These are phyloP conservation scores for Zymoseptoria brevis DNA, from an alignment of 2,329 filamentous ascomycete species.

Conservation along the genomic window DNA sequence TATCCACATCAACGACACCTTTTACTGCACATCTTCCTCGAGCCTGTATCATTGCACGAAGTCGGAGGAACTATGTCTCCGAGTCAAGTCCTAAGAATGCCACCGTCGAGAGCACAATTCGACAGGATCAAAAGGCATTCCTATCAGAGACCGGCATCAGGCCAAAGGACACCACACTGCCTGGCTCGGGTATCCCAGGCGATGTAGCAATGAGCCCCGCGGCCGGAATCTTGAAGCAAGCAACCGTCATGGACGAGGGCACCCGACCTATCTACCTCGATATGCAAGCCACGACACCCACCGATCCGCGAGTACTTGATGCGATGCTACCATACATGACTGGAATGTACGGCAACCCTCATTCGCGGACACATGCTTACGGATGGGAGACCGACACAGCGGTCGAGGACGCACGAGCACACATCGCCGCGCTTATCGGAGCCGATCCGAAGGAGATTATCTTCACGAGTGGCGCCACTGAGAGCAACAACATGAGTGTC, in stretches of 20 bases:
- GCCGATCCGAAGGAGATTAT: slow-evolving; percentile 97
- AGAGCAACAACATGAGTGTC: slow-evolving; percentile 99
- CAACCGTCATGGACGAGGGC: slow-evolving; percentile 86
- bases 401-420: slow-evolving; percentile 74
- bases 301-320: slow-evolving; percentile 89
- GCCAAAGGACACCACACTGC: slow-evolving; percentile 51
- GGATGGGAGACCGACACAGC: slow-evolving; percentile 97
- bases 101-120: slow-evolving; percentile 80
- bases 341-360: slow-evolving; percentile 90
- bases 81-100: slow-evolving; percentile 72
- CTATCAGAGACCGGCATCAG: slow-evolving; percentile 48
- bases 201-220: slow-evolving; percentile 65
- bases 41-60: slow-evolving; percentile 31
- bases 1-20: slow-evolving; percentile 33
- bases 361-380: slow-evolving; percentile 94
- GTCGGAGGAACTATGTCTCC: slow-evolving; percentile 62
- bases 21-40: slow-evolving; percentile 34
- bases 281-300: slow-evolving; percentile 94
- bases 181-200: slow-evolving; percentile 49
- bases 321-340: slow-evolving; percentile 94
- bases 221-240: slow-evolving; percentile 78
- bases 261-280: slow-evolving; percentile 93
- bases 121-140: slow-evolving; percentile 77
- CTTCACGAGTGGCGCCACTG: slow-evolving; percentile 94
- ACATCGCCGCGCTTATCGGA: slow-evolving; percentile 80